Base-by-base conservation (phyloP, 345 rosid genomes). In the Clausena lansium region DNA sequence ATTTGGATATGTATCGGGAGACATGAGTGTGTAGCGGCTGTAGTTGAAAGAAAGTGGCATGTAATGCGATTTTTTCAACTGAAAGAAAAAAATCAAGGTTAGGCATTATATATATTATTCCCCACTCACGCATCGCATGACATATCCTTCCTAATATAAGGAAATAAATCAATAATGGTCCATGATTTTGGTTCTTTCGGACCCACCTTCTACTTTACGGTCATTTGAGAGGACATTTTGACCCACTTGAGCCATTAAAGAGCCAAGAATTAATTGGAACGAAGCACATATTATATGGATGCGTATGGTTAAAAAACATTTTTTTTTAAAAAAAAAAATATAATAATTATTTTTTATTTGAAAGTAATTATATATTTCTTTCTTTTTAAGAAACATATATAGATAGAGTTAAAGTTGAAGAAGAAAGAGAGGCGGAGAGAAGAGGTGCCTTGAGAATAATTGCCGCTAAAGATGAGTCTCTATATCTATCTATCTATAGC, bases 131-230 rank as follows among this genome's bases (percentile, higher is more conserved):
- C 13, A 15, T 22, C 24, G n/a, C n/a, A n/a, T n/a, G n/a, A n/a
- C n/a, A n/a, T n/a, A n/a, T 22, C 24, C 28, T 9, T 20, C 39
- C 27, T 7, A 36, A 20, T 9, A 54, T 19, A 41, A 14, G 27
- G 27, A 3, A 13, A 22, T 15, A 38, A 36, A 52, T 52, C 57
- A 52, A 52, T 52, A 52, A 61, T 61, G 78, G 70, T 81, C 64
- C 81, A 39, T 39, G 50, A 64, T 11, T 65, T 75, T 30, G 71
- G 78, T 75, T 52, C 71, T 60, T n/a, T 6, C 14, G 19, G 63
- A 7, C 68, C 73, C 76, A 73, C 45, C 17, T 0, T 0, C 35
- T 65, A 8, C 30, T 35, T n/a, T n/a, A n/a, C n/a, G n/a, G n/a
- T n/a, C 13, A 4, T 19, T 30, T 64, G 41, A 25, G 70, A 70